Percentiles rank a stretch among this genome's conserved stretches.
Evolutionary conservation across 768 basidiomycete genomes (phyloP).

Genomic region (Leucocoprinus leucothites): DNA sequence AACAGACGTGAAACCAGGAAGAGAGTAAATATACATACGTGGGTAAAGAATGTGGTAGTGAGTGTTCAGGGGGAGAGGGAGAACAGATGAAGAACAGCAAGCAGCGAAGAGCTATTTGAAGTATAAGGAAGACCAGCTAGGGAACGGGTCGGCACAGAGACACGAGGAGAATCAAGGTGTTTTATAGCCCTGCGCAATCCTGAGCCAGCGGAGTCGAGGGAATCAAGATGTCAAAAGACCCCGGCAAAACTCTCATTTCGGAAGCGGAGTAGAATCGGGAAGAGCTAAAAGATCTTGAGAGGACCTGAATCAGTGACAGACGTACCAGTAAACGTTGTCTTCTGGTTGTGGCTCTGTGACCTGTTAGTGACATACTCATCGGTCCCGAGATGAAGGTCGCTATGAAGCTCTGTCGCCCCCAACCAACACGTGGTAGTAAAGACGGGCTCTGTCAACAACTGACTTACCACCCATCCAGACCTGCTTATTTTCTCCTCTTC

Average conservation of each 20-base stretch:
- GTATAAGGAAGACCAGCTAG: slow-evolving; percentile 27
- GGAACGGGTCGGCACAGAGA: slow-evolving; percentile 21
- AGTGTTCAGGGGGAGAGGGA: slow-evolving; percentile 11
- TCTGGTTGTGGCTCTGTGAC: slow-evolving; percentile 4
- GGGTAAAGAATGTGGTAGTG: neutral
- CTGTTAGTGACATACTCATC: slow-evolving; percentile 11
- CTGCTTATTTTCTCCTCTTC: neutral
- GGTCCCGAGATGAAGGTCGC: slow-evolving; percentile 31
- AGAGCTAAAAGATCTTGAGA: slow-evolving; percentile 22
- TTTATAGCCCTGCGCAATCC: slow-evolving; percentile 26
- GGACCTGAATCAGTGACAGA: slow-evolving; percentile 10
- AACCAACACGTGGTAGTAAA: slow-evolving; percentile 25
- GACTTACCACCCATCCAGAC: neutral
- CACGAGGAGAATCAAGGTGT: slow-evolving; percentile 19
- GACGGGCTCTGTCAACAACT: neutral
- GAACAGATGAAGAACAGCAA: neutral
- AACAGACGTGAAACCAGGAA: neutral
- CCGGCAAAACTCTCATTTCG: slow-evolving; percentile 31
- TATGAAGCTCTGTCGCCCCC: slow-evolving; percentile 20
- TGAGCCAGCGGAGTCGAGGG: slow-evolving; percentile 15
- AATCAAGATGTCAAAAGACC: slow-evolving; percentile 3
- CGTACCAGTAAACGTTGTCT: slow-evolving; percentile 3
- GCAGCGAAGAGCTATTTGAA: slow-evolving; percentile 11
- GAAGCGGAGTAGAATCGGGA: slow-evolving; percentile 24
- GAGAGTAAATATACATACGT: neutral